Conservation (phyloP, 495 filamentous ascomycete genomes). For the Podospora comata region DNA sequence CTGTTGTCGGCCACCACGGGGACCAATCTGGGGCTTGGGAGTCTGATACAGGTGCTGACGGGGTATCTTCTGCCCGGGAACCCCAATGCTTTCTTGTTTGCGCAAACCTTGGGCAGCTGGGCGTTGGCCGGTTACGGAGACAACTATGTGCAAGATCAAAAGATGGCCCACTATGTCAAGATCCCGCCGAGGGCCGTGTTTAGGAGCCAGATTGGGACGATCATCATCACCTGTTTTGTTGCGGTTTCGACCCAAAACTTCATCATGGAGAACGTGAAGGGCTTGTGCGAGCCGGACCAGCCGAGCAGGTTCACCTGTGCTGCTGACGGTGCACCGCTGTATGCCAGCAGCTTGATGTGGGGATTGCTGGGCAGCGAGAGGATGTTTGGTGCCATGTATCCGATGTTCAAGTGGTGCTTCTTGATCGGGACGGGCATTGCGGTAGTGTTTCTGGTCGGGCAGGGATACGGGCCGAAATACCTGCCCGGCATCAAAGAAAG, state of each 20-base stretch:
- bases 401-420: conserved; percentile 43
- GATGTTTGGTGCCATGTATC: conserved; percentile 39
- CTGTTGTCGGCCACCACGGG: conserved; percentile 38
- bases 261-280: conserved; percentile 31
- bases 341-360: conserved; percentile 36
- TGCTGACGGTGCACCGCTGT: conserved; percentile 33
- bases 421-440: conserved; percentile 37
- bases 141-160: conserved; percentile 42
- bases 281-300: conserved; percentile 30
- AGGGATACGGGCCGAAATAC: conserved; percentile 33
- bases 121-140: conserved; percentile 34
- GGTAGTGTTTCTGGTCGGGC: conserved; percentile 30
- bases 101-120: conserved; percentile 35
- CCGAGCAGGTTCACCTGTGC: conserved; percentile 35
- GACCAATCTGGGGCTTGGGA: conserved; percentile 34
- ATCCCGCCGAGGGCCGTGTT: conserved; percentile 35
- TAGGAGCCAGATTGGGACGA: conserved; percentile 32
- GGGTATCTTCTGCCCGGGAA: conserved; percentile 36
- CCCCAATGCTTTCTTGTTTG: conserved; percentile 35
- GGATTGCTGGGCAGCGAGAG: conserved; percentile 37
- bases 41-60: conserved; percentile 35
- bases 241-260: conserved; percentile 34
- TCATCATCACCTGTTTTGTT: conserved; percentile 35
- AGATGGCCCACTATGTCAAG: conserved; percentile 38
- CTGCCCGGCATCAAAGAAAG: conserved; percentile 31